Conservation (phyloP, 1,139 yeast genomes). For the Candida sojae region DNA sequence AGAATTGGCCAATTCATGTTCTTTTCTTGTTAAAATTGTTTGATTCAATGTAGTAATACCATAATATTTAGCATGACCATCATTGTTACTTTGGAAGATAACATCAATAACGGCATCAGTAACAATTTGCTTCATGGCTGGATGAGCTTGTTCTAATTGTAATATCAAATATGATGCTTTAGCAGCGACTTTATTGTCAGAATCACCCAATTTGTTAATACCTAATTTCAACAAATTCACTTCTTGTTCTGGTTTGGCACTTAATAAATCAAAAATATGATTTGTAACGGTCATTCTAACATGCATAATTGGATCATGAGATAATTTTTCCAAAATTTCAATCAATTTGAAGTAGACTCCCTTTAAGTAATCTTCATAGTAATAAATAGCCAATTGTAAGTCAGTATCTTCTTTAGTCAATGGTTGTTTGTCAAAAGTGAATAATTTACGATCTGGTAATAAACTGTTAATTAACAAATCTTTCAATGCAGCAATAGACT, state of each 20-base stretch:
- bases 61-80: slow-evolving; percentile 87
- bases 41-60: slow-evolving; percentile 87
- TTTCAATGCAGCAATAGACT: slow-evolving; percentile 84
- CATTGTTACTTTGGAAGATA: slow-evolving; percentile 68
- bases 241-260: slow-evolving; percentile 94
- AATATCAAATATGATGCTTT: slow-evolving; percentile 82
- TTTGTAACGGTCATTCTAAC: slow-evolving; percentile 77
- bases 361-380: slow-evolving; percentile 89
- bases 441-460: slow-evolving; percentile 81
- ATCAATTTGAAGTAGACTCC: slow-evolving; percentile 69
- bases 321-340: slow-evolving; percentile 69
- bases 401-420: slow-evolving; percentile 47
- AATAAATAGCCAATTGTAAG: slow-evolving; percentile 66
- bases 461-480: slow-evolving; percentile 83
- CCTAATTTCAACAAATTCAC: slow-evolving; percentile 85
- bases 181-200: slow-evolving; percentile 87
- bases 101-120: slow-evolving; percentile 80
- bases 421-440: slow-evolving; percentile 80
- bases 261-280: slow-evolving; percentile 78
- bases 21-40: slow-evolving; percentile 80
- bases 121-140: slow-evolving; percentile 88
- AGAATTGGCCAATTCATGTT: slow-evolving; percentile 75
- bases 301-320: slow-evolving; percentile 91
- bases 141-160: slow-evolving; percentile 87
- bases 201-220: slow-evolving; percentile 91